phyloP scores from a whole-genome alignment of 2,329 filamentous ascomycete species.

The Trichoderma gracile region DNA sequence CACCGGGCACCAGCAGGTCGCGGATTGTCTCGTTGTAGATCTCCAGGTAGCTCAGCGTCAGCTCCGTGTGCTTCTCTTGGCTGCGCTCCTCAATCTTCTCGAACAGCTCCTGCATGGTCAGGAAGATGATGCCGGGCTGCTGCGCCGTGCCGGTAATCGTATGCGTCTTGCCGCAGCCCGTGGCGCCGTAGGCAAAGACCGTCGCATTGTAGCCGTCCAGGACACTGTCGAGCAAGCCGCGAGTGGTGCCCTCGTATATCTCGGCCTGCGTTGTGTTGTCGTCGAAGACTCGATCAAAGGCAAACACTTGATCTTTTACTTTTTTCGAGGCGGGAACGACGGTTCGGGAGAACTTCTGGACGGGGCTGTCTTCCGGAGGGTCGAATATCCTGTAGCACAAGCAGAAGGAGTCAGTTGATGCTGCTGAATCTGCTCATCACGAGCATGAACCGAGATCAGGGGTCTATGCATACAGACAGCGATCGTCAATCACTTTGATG shows the following conservation, averaged over 20 bases:
- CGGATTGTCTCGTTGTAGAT: conserved; percentile 99
- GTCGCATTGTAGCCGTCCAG: conserved; percentile 98
- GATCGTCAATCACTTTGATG: conserved; percentile 94
- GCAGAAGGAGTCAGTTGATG: conserved; percentile 28
- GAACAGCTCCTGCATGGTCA: conserved; percentile 98
- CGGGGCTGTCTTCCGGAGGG: conserved; percentile 89
- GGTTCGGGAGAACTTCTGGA: conserved; percentile 82
- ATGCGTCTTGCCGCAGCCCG: conserved; percentile 97
- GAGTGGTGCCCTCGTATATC: conserved; percentile 92
- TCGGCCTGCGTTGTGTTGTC: conserved; percentile 90
- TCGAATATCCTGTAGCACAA: conserved; percentile 76
- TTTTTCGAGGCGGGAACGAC: conserved; percentile 83
- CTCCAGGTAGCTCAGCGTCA: conserved; percentile 92
- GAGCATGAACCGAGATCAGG: background rate
- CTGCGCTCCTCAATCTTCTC: conserved; percentile 88
- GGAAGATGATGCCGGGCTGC: conserved; percentile 94
- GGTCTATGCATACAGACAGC: conserved; percentile 73
- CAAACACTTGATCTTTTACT: conserved; percentile 96
- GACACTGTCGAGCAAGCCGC: conserved; percentile 86
- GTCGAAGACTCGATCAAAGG: conserved; percentile 95
- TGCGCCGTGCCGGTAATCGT: conserved; percentile 92
- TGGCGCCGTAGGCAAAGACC: conserved; percentile 97
- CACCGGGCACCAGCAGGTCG: conserved; percentile 84
- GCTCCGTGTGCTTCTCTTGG: conserved; percentile 83
- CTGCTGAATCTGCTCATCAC: background rate